A percentile compares a stretch with the other conserved stretches of the same genome.
phyloP scores from a whole-genome alignment of 1,139 yeast genomes.

The Pichia terricola region DNA sequence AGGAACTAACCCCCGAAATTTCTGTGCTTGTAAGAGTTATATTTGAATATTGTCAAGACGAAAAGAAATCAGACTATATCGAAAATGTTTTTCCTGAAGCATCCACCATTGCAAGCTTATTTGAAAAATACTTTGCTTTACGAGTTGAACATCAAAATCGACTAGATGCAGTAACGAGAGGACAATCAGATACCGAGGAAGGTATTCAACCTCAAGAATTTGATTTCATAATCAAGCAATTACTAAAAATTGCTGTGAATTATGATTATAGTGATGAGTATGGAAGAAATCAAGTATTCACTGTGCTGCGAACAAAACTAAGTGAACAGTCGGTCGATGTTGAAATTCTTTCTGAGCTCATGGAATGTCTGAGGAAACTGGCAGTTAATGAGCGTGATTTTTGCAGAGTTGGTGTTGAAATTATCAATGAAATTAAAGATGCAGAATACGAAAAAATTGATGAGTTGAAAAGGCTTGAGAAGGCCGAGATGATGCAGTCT shows the following conservation, averaged over 20 bases:
- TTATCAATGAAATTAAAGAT: conserved; percentile 77
- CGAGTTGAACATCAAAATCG: conserved; percentile 27
- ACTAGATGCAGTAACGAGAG: conserved; percentile 8
- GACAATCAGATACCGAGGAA: conserved; percentile 12
- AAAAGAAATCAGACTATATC: conserved; percentile 44
- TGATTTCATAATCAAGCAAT: conserved; percentile 69
- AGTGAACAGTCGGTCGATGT: conserved; percentile 27
- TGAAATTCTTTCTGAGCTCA: conserved; percentile 42
- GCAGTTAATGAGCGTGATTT: conserved; percentile 80
- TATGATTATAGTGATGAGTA: conserved; percentile 88
- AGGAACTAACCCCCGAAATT: conserved; percentile 60
- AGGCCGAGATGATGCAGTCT: conserved; percentile 16
- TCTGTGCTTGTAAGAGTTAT: conserved; percentile 64
- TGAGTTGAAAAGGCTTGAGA: conserved; percentile 21
- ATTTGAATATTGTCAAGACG: conserved; percentile 52
- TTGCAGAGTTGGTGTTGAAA: conserved; percentile 75
- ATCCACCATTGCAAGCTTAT: conserved; percentile 53
- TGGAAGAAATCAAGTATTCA: conserved; percentile 77
- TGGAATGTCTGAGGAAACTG: conserved; percentile 58
- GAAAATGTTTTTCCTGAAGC: conserved; percentile 79
- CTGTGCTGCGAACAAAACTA: conserved; percentile 55
- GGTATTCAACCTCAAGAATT: conserved; percentile 41
- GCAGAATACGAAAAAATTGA: conserved; percentile 35
- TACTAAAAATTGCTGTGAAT: conserved; percentile 55
- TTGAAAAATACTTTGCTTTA: conserved; percentile 42